Evolutionary conservation across 805 yeast genomes (phyloP).

Genomic region (Candida krabiensis): DNA sequence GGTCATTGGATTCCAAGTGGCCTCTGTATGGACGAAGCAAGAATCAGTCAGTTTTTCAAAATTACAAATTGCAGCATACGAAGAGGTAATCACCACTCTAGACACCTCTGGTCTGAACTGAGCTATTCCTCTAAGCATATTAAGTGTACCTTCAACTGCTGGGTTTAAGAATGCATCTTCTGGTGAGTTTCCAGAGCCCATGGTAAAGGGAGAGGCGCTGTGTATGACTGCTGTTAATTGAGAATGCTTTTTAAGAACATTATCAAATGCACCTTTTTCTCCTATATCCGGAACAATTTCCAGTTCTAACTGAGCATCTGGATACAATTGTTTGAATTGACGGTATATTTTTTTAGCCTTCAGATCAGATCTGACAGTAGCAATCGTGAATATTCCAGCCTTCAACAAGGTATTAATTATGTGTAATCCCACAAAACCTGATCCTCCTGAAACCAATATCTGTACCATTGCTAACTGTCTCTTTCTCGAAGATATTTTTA

Average conservation of each 20-base stretch:
- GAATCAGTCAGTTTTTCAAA: not conserved
- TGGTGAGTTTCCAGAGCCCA: too few species aligned
- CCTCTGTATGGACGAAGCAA: slow-evolving; percentile 31
- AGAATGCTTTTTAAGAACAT: slow-evolving; percentile 38
- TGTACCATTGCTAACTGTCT: too few species aligned
- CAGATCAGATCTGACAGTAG: slow-evolving; percentile 46
- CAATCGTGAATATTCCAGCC: slow-evolving; percentile 47
- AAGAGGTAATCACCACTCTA: slow-evolving; percentile 48
- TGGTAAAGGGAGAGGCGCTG: slow-evolving; percentile 55
- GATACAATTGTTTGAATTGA: slow-evolving; percentile 29
- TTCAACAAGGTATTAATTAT: slow-evolving; percentile 40
- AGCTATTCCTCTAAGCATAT: slow-evolving; percentile 41
- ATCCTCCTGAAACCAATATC: slow-evolving; percentile 13
- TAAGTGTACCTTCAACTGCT: too few species aligned
- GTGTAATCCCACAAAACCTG: slow-evolving; percentile 40
- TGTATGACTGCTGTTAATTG: slow-evolving; percentile 46
- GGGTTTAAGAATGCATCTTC: too few species aligned
- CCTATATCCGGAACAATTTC: slow-evolving; percentile 37
- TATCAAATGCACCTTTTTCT: slow-evolving; percentile 44
- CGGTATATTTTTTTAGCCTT: slow-evolving; percentile 40
- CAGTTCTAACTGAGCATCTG: slow-evolving; percentile 24
- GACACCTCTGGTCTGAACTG: slow-evolving; percentile 41
- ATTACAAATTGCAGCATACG: slow-evolving; percentile 46
- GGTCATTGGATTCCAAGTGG: slow-evolving; percentile 34
- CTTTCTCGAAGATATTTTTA: too few species aligned